Percentiles rank a stretch among this genome's conserved stretches.
These are phyloP conservation scores for Iris pallida DNA, from an alignment of 116 monocot species.

Conservation along the genomic window DNA sequence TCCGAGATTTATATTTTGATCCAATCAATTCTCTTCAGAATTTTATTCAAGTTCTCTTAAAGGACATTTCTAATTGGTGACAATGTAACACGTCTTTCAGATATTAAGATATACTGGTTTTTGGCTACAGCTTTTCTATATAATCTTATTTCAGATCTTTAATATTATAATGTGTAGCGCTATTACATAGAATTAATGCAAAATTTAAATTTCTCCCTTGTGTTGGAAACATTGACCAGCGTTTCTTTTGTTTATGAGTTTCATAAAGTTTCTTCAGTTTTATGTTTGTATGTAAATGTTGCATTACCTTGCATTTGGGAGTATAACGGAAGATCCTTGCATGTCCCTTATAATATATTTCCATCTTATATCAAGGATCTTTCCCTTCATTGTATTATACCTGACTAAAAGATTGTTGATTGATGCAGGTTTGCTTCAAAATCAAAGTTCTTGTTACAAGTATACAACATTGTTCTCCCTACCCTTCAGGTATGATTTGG, in stretches of 20 bases:
- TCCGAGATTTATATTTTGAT: background rate
- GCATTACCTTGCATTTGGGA: background rate
- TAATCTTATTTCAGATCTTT: no score
- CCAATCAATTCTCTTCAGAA: background rate
- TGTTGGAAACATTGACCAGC: background rate
- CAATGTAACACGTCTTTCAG: background rate
- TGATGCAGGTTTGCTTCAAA: conserved; percentile 24
- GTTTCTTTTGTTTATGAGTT: background rate
- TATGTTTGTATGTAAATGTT: conserved; percentile 2
- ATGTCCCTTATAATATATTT: background rate
- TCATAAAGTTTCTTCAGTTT: background rate
- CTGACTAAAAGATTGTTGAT: background rate
- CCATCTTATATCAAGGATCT: background rate
- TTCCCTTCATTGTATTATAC: background rate
- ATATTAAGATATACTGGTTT: background rate
- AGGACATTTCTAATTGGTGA: background rate
- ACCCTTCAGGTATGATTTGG: conserved; percentile 30
- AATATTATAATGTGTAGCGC: background rate
- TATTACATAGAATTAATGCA: background rate
- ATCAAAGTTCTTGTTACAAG: conserved; percentile 27
- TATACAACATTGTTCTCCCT: conserved; percentile 35
- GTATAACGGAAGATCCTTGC: background rate
- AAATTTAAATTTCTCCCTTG: background rate
- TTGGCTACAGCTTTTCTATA: background rate
- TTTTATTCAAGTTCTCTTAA: background rate